Base-by-base conservation (phyloP, 208 protist genomes). In the Wallacemonas sp. region DNA sequence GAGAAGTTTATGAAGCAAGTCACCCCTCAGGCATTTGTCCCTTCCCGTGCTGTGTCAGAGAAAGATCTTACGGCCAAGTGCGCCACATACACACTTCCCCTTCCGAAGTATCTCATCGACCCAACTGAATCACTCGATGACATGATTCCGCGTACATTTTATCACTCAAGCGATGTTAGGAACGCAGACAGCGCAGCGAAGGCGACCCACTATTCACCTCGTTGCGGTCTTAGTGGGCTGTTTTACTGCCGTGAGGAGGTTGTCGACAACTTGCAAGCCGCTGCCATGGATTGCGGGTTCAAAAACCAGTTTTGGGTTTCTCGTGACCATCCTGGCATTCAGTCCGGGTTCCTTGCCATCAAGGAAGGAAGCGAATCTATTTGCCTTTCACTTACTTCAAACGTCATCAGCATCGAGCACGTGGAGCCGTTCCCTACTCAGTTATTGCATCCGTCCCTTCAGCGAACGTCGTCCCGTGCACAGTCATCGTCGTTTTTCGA, bases 211-310 rank as follows among this genome's bases (percentile, higher is more conserved):
- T 79, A 82, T 36, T 9, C 46, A 6, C 91, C 91, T 9, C 82
- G 91, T 42, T 93, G 87, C 60, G 91, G 86, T 4, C 66, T 76
- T 42, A 88, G 76, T 19, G 91, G 91, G 0, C 63, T 93, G 3
- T 96, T 96, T 38, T 96, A 89, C 70, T 76, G 79, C 0, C 66
- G 87, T 8, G 91, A 96, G 63, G 87, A 96, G 45, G 83, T 96
- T 27, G 78, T 96, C 8, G 91, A 96, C 66, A 96, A 96, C 50
- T 75, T 96, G 66, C 76, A 85, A 58, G 86, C 87, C 12, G 91
- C 91, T 1, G 82, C 87, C 1, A 45, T 54, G 12, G 86, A 93
- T 38, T 46, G 94, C 0, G 66, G 73, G 8, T 96, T 93, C 63
- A 76, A 71, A 1, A 94, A 88, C 4, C 91, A 87, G 13, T 96